Evolutionary conservation across 768 basidiomycete genomes (phyloP).

Genomic region (Terana coerulea): DNA sequence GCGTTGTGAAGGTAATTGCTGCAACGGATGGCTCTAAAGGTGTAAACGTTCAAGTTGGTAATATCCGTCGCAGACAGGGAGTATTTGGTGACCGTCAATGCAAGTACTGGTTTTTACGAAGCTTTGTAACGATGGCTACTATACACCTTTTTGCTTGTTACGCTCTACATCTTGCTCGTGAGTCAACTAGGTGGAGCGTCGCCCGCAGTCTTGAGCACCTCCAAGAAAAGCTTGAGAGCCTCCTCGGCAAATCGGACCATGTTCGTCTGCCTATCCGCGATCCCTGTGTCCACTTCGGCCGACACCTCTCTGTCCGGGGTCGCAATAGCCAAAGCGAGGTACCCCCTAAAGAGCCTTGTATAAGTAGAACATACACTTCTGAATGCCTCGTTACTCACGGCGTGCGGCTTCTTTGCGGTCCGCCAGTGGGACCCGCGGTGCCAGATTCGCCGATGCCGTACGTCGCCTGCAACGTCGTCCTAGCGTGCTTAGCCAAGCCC

Average conservation of each 20-base stretch:
- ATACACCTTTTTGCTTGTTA: no score
- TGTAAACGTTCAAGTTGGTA: no score
- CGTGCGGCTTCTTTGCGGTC: neutral
- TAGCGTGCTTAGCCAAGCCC: neutral
- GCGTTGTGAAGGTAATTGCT: no score
- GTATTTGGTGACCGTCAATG: no score
- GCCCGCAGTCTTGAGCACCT: neutral
- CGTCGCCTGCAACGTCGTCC: neutral
- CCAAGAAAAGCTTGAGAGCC: neutral
- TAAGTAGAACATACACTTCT: neutral
- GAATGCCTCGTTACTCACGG: neutral
- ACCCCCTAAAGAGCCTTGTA: neutral
- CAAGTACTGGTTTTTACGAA: no score
- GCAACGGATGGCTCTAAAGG: no score
- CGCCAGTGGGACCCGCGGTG: neutral
- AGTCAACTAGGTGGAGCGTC: no score
- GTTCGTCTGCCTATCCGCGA: neutral
- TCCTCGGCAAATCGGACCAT: neutral
- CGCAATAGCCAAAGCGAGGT: neutral
- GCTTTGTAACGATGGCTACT: no score
- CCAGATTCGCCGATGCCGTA: neutral
- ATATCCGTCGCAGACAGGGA: no score
- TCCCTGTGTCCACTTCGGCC: neutral
- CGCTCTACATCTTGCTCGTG: no score
- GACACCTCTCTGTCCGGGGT: neutral